Conservation (phyloP, 2,329 filamentous ascomycete species). For the Stemphylium beticola region DNA sequence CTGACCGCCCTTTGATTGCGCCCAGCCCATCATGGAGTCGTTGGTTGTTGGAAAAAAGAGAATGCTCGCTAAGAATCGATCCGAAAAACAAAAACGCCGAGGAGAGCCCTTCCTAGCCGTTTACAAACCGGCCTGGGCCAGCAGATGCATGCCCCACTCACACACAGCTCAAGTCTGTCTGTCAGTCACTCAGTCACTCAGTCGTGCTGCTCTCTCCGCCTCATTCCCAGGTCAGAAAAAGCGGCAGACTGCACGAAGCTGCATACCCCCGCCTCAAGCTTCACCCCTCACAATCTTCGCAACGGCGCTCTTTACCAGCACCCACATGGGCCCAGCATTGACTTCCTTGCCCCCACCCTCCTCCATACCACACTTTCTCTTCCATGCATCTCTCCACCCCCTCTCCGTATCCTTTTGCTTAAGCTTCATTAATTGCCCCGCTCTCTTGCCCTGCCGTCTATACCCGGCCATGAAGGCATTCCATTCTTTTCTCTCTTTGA, state of each 20-base stretch:
- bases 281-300: slow-evolving; percentile 31
- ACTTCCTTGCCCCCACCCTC: slow-evolving; percentile 27
- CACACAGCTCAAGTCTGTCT: background rate
- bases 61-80: slow-evolving; percentile 9
- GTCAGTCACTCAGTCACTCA: background rate
- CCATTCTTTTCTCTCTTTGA: slow-evolving; percentile 34
- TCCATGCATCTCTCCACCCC: slow-evolving; percentile 32
- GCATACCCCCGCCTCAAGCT: slow-evolving; percentile 17
- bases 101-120: background rate
- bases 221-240: background rate
- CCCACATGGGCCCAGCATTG: slow-evolving; percentile 37
- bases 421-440: slow-evolving; percentile 27
- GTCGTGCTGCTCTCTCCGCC: background rate
- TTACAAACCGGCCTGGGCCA: background rate
- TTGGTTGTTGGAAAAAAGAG: background rate
- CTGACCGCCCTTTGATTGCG: too few relatives aligned
- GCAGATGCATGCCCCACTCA: slow-evolving; percentile 2
- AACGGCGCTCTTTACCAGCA: slow-evolving; percentile 34
- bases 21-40: slow-evolving; percentile 8
- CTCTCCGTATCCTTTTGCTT: slow-evolving; percentile 30
- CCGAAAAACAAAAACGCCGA: slow-evolving; percentile 5
- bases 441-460: slow-evolving; percentile 27
- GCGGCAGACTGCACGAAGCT: background rate
- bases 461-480: slow-evolving; percentile 32
- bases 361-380: slow-evolving; percentile 31